These are phyloP conservation scores for Cucumis cinereus DNA, from an alignment of 306 rosid species.

Conservation along the genomic window DNA sequence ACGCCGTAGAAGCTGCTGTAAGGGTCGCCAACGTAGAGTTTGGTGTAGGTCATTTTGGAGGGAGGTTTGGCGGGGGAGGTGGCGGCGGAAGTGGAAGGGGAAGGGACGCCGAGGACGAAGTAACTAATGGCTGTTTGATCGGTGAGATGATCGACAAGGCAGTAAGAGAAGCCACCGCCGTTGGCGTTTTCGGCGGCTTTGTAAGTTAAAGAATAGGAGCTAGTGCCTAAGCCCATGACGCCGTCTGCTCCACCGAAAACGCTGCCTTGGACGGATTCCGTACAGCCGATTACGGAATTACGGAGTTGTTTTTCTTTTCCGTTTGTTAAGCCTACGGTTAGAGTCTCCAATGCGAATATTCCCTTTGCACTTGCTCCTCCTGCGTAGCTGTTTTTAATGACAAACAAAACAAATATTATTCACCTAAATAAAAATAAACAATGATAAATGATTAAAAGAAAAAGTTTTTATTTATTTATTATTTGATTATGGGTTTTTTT, in stretches of 20 bases:
- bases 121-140: slow-evolving; percentile 28
- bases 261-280: slow-evolving; percentile 16
- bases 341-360: slow-evolving; percentile 47
- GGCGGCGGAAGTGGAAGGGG: slow-evolving; percentile 18
- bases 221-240: slow-evolving; percentile 45
- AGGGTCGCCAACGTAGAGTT: slow-evolving; percentile 10
- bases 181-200: slow-evolving; percentile 25
- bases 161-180: slow-evolving; percentile 53
- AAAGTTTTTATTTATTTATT: too few relatives aligned
- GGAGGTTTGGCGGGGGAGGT: slow-evolving; percentile 24
- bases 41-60: slow-evolving; percentile 14
- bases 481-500: too few relatives aligned
- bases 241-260: slow-evolving; percentile 37
- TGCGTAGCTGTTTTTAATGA: slow-evolving; percentile 24
- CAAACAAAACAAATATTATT: too few relatives aligned
- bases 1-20: slow-evolving; percentile 35
- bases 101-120: slow-evolving; percentile 31
- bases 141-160: slow-evolving; percentile 66
- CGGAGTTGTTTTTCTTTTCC: slow-evolving; percentile 26
- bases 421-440: neutral
- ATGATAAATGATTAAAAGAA: too few relatives aligned
- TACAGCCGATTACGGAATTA: slow-evolving; percentile 53
- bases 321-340: slow-evolving; percentile 30
- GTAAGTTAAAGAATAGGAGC: slow-evolving; percentile 27
- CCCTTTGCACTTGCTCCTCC: slow-evolving; percentile 52